A percentile compares a stretch with the other conserved stretches of the same genome.
Evolutionary conservation across 176 grass and related monocot species (phyloP).

Genomic region (Zizania latifolia): DNA sequence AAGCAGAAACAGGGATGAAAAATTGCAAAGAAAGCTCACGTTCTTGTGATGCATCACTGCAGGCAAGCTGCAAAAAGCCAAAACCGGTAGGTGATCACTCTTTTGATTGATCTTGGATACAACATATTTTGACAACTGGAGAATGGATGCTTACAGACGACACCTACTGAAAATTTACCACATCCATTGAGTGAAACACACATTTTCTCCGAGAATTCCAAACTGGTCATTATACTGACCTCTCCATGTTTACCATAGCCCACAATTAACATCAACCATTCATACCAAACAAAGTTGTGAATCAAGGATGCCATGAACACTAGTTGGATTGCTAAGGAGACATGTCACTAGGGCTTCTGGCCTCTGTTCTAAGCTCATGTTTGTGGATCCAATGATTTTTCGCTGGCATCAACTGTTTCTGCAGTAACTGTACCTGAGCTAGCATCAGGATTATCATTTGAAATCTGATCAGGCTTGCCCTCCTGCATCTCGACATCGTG

Average conservation of each 20-base stretch:
- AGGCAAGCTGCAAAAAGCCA: background rate
- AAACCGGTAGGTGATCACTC: background rate
- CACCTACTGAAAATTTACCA: background rate
- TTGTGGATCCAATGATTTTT: conserved; percentile 15
- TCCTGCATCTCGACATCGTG: conserved; percentile 61
- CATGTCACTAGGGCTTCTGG: background rate
- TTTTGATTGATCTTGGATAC: background rate
- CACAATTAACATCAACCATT: background rate
- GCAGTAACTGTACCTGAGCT: conserved; percentile 1
- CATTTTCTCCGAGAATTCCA: background rate
- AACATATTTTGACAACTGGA: background rate
- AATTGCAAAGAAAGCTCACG: background rate
- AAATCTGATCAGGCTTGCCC: conserved; percentile 42
- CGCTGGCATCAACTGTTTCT: conserved; percentile 20
- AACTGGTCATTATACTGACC: background rate
- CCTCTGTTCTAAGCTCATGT: conserved; percentile 14
- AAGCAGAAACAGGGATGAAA: background rate
- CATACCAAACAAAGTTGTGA: background rate
- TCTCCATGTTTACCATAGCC: background rate
- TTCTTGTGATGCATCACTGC: background rate
- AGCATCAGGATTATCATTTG: background rate
- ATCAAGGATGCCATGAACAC: background rate
- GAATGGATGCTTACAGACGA: background rate
- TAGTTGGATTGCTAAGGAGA: background rate
- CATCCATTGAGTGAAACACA: background rate